Conservation (phyloP, 164 flowering plant genomes). For the Piper longum region DNA sequence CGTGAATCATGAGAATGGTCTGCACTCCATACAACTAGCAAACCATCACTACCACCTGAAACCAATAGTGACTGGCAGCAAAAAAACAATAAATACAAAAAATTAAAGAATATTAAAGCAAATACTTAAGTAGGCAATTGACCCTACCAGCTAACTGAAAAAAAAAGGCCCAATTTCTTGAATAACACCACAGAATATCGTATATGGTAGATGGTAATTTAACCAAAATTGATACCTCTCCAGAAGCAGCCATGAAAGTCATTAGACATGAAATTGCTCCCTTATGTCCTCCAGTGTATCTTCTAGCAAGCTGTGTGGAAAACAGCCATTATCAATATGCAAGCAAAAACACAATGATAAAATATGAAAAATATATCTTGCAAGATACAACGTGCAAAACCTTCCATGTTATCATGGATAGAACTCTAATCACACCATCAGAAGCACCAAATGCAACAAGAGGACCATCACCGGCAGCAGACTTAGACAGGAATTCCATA, state of each 20-base stretch:
- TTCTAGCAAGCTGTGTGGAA: slow-evolving; percentile 69
- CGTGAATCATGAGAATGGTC: slow-evolving; percentile 93
- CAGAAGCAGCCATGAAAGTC: slow-evolving; percentile 92
- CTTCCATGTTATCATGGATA: slow-evolving; percentile 99
- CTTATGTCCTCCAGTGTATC: slow-evolving; percentile 98
- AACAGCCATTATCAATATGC: not conserved
- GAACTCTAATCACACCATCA: slow-evolving; percentile 94
- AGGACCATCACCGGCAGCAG: slow-evolving; percentile 83
- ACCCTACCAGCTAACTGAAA: not conserved
- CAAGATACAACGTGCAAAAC: slow-evolving; percentile 20
- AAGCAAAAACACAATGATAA: not conserved
- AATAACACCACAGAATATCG: not conserved
- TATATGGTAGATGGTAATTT: not conserved
- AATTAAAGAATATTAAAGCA: not conserved
- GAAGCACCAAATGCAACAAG: slow-evolving; percentile 97
- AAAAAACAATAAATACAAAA: not conserved
- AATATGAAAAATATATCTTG: slow-evolving; percentile 3
- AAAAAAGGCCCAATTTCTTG: not conserved
- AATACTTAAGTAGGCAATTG: not conserved
- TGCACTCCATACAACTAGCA: slow-evolving; percentile 92
- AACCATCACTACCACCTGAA: slow-evolving; percentile 96
- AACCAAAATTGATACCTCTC: slow-evolving; percentile 49
- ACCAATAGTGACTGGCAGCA: slow-evolving; percentile 67
- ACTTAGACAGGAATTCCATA: slow-evolving; percentile 86
- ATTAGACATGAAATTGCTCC: slow-evolving; percentile 87